Percentiles rank a stretch among this genome's conserved stretches.
phyloP scores from a whole-genome alignment of 331 rosid genomes.

The Rhamnella rubrinervis region DNA sequence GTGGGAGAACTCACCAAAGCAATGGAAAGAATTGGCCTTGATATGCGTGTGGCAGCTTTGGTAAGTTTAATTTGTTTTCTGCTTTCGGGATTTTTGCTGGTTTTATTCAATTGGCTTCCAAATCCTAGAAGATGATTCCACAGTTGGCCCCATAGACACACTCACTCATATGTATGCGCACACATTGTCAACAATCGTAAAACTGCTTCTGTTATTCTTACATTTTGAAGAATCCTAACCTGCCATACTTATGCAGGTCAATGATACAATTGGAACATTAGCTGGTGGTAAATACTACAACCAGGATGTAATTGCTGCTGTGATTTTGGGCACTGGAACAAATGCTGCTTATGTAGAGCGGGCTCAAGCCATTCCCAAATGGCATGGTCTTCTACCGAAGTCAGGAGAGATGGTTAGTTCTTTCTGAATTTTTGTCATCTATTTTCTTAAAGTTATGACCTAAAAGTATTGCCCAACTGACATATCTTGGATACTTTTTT shows the following conservation, averaged over 20 bases:
- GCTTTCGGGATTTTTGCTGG: background rate
- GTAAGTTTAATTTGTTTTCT: conserved; percentile 46
- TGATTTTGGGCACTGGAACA: conserved; percentile 97
- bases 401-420: conserved; percentile 89
- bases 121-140: conserved; percentile 20
- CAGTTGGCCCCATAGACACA: conserved; percentile 10
- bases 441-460: conserved; percentile 7
- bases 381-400: conserved; percentile 84
- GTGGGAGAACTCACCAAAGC: conserved; percentile 79
- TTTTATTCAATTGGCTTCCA: background rate
- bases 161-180: too few relatives aligned
- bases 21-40: conserved; percentile 70
- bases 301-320: conserved; percentile 79
- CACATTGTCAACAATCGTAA: background rate
- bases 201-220: conserved; percentile 10
- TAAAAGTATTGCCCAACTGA: background rate
- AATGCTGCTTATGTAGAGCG: conserved; percentile 94
- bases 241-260: conserved; percentile 56
- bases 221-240: conserved; percentile 27
- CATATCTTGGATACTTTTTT: background rate
- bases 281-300: conserved; percentile 82
- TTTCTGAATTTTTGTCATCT: conserved; percentile 5
- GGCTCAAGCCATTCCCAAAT: conserved; percentile 88
- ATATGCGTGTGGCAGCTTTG: conserved; percentile 88
- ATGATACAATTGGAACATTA: conserved; percentile 93